Base-by-base conservation (phyloP, 305 asterid genomes). In the Striga hermonthica region DNA sequence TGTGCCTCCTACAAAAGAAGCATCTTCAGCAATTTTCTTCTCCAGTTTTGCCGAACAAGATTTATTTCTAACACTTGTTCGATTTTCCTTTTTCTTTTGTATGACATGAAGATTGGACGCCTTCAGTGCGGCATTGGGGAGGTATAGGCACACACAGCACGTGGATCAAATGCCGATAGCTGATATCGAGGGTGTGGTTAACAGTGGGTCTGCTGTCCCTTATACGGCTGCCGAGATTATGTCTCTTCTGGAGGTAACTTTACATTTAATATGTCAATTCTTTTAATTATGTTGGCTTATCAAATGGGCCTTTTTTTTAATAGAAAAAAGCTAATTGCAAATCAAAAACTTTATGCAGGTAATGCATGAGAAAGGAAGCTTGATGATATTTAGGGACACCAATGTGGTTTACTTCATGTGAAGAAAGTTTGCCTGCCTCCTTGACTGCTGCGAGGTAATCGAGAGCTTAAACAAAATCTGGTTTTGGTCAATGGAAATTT, bases 181-280 rank as follows among this genome's bases (percentile, higher is more conserved):
- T 62, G 98, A 90, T 62, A 77, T 93, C 35, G 86, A 79, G 60
- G 87, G 75, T 40, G 91, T 76, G 48, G 95, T 93, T 16, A 90
- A 93, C 81, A 74, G 28, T 60, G 97, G 86, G 43, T 79, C 78
- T 9, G 56, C 79, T 57, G 80, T 70, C 38, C 89, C 91, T 60
- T 89, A 72, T 81, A 67, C 95, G 31, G 82, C 77, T 3, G 70
- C 61, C 14, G 98, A 92, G 64, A 79, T 92, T 63, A 79, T 80
- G 80, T 74, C 90, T 67, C 68, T 81, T 65, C 62, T 92, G 64
- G 82, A 92, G 95, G 98, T 92, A 81, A 45, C 5, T 65, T 62
- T 28, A 64, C 35, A 50, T 40, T 4, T 28, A 56, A 48, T 14
- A 6, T 39, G 28, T 0, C 14, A 5, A 1, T 14, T 53, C n/a